Evolutionary conservation across 2,329 filamentous ascomycete species (phyloP).

Genomic region (Ophiostoma angusticollis): DNA sequence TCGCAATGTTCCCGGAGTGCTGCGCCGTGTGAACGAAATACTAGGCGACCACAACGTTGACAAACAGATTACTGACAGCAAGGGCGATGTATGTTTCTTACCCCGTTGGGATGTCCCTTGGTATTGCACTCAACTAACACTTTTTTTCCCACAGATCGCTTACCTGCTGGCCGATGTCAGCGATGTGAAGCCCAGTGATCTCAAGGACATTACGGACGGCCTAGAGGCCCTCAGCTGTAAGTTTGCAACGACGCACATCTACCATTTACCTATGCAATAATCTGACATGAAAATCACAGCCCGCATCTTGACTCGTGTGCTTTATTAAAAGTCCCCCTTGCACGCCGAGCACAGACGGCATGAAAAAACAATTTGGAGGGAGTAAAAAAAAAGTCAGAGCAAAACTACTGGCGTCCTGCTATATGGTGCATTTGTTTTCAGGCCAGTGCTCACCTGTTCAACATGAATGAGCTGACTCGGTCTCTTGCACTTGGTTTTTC

Average conservation of each 20-base stretch:
- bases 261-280: background rate
- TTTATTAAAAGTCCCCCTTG: slow-evolving; percentile 25
- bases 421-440: background rate
- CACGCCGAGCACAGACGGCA: background rate
- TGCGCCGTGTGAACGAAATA: slow-evolving; percentile 90
- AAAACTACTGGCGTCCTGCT: slow-evolving; percentile 1
- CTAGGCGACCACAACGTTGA: slow-evolving; percentile 93
- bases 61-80: slow-evolving; percentile 95
- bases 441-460: slow-evolving; percentile 13
- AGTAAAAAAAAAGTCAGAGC: slow-evolving; percentile 2
- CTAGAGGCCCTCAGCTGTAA: slow-evolving; percentile 71
- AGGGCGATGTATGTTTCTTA: slow-evolving; percentile 54
- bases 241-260: slow-evolving; percentile 25
- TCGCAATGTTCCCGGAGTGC: slow-evolving; percentile 87
- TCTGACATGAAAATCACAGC: slow-evolving; percentile 23
- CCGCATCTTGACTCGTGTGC: slow-evolving; percentile 33
- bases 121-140: background rate
- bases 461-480: slow-evolving; percentile 11
- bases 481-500: no score
- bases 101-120: background rate
- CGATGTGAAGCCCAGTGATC: slow-evolving; percentile 64
- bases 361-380: background rate
- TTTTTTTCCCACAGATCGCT: slow-evolving; percentile 35
- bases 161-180: slow-evolving; percentile 98
- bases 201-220: slow-evolving; percentile 73